Percentiles rank a stretch among this genome's conserved stretches.
These are phyloP conservation scores for Inga oerstediana DNA, from an alignment of 306 rosid species.

Conservation along the genomic window DNA sequence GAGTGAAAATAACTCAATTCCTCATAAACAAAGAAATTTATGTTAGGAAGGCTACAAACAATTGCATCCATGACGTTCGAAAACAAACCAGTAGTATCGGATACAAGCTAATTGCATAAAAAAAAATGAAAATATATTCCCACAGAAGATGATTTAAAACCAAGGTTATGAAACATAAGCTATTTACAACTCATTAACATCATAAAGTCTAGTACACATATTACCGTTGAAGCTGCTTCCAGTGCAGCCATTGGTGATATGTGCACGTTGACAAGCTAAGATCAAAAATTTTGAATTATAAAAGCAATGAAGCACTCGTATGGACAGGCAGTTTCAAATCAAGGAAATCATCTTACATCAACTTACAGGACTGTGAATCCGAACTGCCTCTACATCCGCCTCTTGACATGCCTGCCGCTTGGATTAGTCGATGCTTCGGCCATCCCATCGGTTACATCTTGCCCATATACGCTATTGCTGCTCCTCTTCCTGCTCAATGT, in stretches of 20 bases:
- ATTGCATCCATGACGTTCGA: background rate
- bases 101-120: no score
- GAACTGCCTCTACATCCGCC: slow-evolving; percentile 43
- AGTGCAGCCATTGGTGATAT: slow-evolving; percentile 22
- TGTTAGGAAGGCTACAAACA: background rate
- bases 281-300: slow-evolving; percentile 15
- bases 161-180: slow-evolving; percentile 24
- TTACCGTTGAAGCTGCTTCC: slow-evolving; percentile 38
- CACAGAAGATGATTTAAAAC: slow-evolving; percentile 4
- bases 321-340: slow-evolving; percentile 37
- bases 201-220: slow-evolving; percentile 39
- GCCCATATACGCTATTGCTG: slow-evolving; percentile 46
- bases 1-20: background rate
- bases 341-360: slow-evolving; percentile 34
- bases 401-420: slow-evolving; percentile 63
- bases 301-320: slow-evolving; percentile 21
- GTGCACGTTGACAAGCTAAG: slow-evolving; percentile 16
- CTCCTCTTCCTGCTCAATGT: slow-evolving; percentile 65
- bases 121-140: background rate
- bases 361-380: slow-evolving; percentile 32
- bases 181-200: slow-evolving; percentile 42
- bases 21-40: background rate
- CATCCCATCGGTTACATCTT: slow-evolving; percentile 65
- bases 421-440: slow-evolving; percentile 68
- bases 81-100: background rate